Conservation (phyloP, 805 yeast species). For the Cyberlindnera japonica region DNA sequence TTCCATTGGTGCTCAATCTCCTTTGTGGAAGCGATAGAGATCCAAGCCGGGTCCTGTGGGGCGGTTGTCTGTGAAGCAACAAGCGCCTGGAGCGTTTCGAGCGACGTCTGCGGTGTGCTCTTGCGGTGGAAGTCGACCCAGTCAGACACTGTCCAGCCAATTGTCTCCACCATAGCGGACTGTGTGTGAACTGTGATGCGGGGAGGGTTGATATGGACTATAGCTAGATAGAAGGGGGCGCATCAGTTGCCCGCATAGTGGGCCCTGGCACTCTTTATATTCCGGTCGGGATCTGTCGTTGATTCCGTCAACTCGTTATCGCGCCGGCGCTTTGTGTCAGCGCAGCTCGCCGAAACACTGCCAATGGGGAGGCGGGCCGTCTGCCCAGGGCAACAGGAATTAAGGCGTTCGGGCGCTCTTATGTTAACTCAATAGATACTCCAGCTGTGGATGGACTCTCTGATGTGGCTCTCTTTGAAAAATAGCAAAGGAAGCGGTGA, state of each 20-base stretch:
- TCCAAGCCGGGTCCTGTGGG: constrained; percentile 85
- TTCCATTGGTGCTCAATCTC: constrained; percentile 74
- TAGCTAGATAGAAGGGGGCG: background rate
- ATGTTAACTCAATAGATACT: no score
- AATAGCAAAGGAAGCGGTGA: no score
- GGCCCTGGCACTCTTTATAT: constrained; percentile 1
- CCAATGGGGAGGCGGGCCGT: background rate
- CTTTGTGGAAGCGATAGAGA: constrained; percentile 64
- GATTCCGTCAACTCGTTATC: constrained; percentile 9
- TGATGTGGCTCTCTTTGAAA: no score
- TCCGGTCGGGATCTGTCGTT: background rate
- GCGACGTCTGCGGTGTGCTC: constrained; percentile 60
- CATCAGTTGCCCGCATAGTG: background rate
- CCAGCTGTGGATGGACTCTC: no score
- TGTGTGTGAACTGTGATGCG: background rate
- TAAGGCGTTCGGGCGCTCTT: no score
- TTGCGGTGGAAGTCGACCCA: constrained; percentile 71
- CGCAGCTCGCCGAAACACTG: constrained; percentile 16
- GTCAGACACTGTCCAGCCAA: constrained; percentile 78
- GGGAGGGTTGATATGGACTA: background rate
- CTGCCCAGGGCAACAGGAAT: background rate
- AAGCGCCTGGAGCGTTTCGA: constrained; percentile 42
- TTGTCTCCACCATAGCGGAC: constrained; percentile 18
- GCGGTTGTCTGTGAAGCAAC: constrained; percentile 43
- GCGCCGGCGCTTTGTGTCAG: constrained; percentile 13